These are phyloP conservation scores for Trichopus zeylanicus DNA, from an alignment of 116 monocot genomes.

Conservation along the genomic window DNA sequence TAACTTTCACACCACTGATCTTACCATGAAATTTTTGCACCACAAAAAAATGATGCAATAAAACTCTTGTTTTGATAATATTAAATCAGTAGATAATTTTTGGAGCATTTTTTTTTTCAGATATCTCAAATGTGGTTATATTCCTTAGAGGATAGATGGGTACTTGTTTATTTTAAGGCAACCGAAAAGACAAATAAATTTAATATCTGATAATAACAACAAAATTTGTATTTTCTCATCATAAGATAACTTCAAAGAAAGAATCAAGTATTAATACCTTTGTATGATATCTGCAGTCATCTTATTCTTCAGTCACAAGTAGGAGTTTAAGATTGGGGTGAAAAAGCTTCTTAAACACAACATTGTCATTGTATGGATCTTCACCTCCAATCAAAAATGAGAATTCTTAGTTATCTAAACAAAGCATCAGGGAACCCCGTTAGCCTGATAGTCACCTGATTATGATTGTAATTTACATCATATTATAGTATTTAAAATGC, in stretches of 20 bases:
- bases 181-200: too few relatives aligned
- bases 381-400: slow-evolving; percentile 20
- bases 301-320: slow-evolving; percentile 16
- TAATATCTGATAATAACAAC: too few relatives aligned
- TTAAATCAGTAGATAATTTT: too few relatives aligned
- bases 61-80: background rate
- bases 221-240: too few relatives aligned
- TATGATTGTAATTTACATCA: too few relatives aligned
- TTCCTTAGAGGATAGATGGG: background rate
- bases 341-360: slow-evolving; percentile 14
- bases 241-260: too few relatives aligned
- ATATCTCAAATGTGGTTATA: too few relatives aligned
- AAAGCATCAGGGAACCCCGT: background rate
- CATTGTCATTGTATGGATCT: slow-evolving; percentile 12
- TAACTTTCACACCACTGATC: slow-evolving; percentile 26
- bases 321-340: slow-evolving; percentile 23
- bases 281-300: slow-evolving; percentile 19
- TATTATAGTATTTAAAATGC: too few relatives aligned
- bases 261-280: background rate
- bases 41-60: too few relatives aligned
- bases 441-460: too few relatives aligned
- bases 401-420: slow-evolving; percentile 18
- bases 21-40: slow-evolving; percentile 31
- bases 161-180: too few relatives aligned
- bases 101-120: too few relatives aligned